Percentiles rank a stretch among this genome's conserved stretches.
phyloP scores from a whole-genome alignment of 2,329 filamentous ascomycete species.

The Fusarium austroafricanum region DNA sequence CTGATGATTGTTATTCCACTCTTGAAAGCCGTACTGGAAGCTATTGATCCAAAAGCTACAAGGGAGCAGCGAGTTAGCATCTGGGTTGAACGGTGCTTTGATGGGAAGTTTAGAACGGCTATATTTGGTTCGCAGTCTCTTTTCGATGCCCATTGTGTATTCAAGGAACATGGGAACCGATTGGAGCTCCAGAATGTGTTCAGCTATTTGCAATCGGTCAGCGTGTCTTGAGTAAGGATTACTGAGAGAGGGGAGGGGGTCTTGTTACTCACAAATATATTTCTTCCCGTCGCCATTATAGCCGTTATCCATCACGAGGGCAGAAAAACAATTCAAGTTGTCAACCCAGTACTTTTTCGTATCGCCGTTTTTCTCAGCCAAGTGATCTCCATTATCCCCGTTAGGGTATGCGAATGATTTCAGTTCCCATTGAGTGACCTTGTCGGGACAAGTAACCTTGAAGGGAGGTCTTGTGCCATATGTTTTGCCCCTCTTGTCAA shows the following conservation, averaged over 20 bases:
- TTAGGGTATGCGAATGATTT: too few relatives aligned
- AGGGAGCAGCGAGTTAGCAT: too few relatives aligned
- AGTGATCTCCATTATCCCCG: background rate
- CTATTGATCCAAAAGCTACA: too few relatives aligned
- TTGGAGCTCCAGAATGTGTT: slow-evolving; percentile 10
- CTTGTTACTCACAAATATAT: slow-evolving; percentile 11
- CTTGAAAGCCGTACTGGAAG: too few relatives aligned
- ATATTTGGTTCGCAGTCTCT: background rate
- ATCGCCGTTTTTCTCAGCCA: background rate
- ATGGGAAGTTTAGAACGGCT: background rate
- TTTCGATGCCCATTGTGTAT: background rate
- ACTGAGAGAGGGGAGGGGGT: too few relatives aligned
- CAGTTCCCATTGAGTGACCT: too few relatives aligned
- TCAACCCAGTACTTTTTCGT: background rate
- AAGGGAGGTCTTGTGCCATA: too few relatives aligned
- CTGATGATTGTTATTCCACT: background rate
- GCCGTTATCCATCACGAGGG: background rate
- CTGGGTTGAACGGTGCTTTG: background rate
- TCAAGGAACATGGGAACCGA: background rate
- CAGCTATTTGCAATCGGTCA: slow-evolving; percentile 1
- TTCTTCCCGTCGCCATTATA: background rate
- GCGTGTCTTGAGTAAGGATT: too few relatives aligned
- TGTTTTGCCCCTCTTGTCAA: too few relatives aligned
- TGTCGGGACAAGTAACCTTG: too few relatives aligned
- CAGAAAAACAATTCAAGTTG: background rate